A percentile compares a stretch with the other conserved stretches of the same genome.
Evolutionary conservation across 768 basidiomycete species (phyloP).

Genomic region (Wakefieldia striispora): DNA sequence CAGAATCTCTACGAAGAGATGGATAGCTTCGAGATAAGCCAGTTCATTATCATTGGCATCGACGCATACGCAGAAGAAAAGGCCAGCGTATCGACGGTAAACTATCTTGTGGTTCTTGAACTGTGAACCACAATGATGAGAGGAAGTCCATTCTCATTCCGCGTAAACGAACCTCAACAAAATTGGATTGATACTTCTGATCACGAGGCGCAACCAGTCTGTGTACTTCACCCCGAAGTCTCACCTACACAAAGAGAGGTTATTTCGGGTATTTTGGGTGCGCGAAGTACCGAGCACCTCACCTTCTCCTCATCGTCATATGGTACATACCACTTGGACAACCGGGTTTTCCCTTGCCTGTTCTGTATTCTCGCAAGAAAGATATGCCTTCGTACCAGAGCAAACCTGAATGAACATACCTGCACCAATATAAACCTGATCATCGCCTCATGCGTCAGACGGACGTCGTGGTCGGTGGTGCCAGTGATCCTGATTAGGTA

Average conservation of each 20-base stretch:
- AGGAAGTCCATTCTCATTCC: neutral
- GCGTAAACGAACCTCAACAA: slow-evolving; percentile 80
- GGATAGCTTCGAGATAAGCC: slow-evolving; percentile 95
- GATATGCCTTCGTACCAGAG: neutral
- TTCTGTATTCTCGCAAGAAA: slow-evolving; percentile 52
- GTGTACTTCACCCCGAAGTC: slow-evolving; percentile 95
- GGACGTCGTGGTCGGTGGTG: neutral
- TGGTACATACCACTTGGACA: slow-evolving; percentile 99
- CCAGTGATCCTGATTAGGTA: slow-evolving; percentile 14
- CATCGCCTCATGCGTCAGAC: slow-evolving; percentile 48
- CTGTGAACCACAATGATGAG: slow-evolving; percentile 39
- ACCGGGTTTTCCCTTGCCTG: slow-evolving; percentile 94
- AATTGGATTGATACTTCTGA: slow-evolving; percentile 99
- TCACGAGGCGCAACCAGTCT: slow-evolving; percentile 93
- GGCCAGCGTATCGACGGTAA: slow-evolving; percentile 93
- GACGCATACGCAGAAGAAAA: slow-evolving; percentile 97
- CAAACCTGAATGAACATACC: slow-evolving; percentile 41
- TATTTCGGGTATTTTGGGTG: neutral
- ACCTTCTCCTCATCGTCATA: slow-evolving; percentile 99
- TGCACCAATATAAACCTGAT: slow-evolving; percentile 98
- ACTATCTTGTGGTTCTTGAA: slow-evolving; percentile 98
- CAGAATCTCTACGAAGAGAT: slow-evolving; percentile 96
- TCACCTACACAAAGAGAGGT: slow-evolving; percentile 52
- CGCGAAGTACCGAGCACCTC: slow-evolving; percentile 7
- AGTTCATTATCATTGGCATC: slow-evolving; percentile 99